Percentiles rank a stretch among this genome's conserved stretches.
Conservation (phyloP, 2,329 filamentous ascomycete genomes). For the Neonectria faginata region DNA sequence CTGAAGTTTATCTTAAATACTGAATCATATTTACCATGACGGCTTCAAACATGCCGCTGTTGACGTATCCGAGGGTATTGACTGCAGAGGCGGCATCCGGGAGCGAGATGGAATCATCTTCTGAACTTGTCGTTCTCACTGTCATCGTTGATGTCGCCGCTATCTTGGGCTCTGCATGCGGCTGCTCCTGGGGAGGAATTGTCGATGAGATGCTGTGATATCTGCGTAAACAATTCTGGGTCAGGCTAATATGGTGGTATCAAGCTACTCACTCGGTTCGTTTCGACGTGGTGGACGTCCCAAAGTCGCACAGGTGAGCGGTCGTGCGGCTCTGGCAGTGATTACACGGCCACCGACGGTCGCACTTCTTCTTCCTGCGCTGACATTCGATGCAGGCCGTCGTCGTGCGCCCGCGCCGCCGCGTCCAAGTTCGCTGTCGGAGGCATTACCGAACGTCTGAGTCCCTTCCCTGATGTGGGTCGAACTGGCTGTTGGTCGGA, state of each 20-base stretch:
- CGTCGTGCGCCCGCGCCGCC: background rate
- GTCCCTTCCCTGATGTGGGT: no score
- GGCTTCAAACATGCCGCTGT: background rate
- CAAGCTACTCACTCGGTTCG: background rate
- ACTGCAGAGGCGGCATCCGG: background rate
- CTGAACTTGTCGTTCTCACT: background rate
- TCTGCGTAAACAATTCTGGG: background rate
- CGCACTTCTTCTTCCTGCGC: slow-evolving; percentile 6
- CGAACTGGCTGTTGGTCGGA: no score
- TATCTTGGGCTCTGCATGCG: background rate
- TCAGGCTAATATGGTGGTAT: background rate
- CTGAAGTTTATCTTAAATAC: background rate
- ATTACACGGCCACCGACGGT: background rate
- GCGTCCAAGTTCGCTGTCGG: slow-evolving; percentile 58
- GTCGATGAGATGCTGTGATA: background rate
- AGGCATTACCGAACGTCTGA: slow-evolving; percentile 53
- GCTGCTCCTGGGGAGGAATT: background rate
- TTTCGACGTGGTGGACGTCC: background rate
- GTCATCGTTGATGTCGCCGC: no score
- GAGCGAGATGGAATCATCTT: background rate
- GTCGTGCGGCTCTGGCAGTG: background rate
- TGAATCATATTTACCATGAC: background rate
- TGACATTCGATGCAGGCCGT: background rate
- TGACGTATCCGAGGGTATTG: background rate
- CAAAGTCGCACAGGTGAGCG: background rate